phyloP scores from a whole-genome alignment of 495 filamentous ascomycete genomes.

The Friedmanniomyces simplex region DNA sequence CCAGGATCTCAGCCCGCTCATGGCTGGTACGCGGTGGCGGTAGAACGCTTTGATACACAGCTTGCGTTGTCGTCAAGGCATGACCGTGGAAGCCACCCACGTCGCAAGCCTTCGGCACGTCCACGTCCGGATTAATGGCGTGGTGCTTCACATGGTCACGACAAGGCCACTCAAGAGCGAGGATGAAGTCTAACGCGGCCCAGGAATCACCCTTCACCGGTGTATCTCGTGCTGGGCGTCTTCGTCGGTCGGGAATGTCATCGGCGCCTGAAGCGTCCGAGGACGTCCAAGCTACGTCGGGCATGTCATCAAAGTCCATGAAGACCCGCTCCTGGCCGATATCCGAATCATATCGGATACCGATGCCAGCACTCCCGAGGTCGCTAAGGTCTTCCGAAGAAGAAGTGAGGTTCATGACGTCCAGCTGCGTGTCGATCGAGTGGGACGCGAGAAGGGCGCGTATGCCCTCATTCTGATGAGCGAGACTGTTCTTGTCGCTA shows the following conservation, averaged over 20 bases:
- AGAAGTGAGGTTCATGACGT: background rate
- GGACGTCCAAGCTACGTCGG: background rate
- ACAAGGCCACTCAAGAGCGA: slow-evolving; percentile 18
- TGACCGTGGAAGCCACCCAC: slow-evolving; percentile 6
- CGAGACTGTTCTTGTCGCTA: slow-evolving; percentile 13
- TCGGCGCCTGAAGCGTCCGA: background rate
- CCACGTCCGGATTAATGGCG: slow-evolving; percentile 2
- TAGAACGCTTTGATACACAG: slow-evolving; percentile 3
- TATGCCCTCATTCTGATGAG: slow-evolving; percentile 6
- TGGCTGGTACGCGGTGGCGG: background rate
- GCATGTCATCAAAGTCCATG: slow-evolving; percentile 5
- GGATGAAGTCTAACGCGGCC: slow-evolving; percentile 17
- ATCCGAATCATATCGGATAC: background rate
- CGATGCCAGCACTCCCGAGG: slow-evolving; percentile 2
- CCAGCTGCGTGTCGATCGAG: slow-evolving; percentile 1
- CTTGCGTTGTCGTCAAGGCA: slow-evolving; percentile 7
- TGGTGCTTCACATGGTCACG: slow-evolving; percentile 3
- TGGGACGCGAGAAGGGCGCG: slow-evolving; percentile 8
- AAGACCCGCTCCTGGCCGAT: slow-evolving; percentile 11
- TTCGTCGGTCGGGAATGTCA: background rate
- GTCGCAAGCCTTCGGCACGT: background rate
- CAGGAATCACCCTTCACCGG: slow-evolving; percentile 8
- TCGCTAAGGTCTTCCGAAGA: background rate
- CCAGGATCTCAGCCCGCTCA: background rate
- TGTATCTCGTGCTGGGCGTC: background rate